Base-by-base conservation (phyloP, 352 stramenopile species). In the Halophytophthora batemanensis region DNA sequence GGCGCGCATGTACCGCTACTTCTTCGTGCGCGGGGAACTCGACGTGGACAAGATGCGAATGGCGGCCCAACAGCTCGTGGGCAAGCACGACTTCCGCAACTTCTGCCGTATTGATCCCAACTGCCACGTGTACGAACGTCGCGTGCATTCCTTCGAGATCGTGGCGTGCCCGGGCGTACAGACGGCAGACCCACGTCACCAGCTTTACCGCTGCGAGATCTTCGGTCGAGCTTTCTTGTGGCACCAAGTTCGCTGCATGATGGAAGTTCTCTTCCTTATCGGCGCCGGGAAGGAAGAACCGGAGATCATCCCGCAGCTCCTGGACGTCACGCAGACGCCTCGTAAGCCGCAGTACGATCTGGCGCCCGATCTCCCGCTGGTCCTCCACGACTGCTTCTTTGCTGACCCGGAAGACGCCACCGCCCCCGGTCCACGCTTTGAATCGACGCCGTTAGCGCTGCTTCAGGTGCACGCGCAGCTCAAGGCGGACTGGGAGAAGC, bases 231-330 rank as follows among this genome's bases (percentile, higher is more conserved):
- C 96, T 14, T 99, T 99, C 66, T 61, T 99, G 50, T 99, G 97
- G 97, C 97, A 99, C 78, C 97, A 99, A 73, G 97, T 99, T 58
- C 91, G 97, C 33, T 99, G 95, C 70, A 98, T 99, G 72, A 95
- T 98, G 29, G 75, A 95, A 3, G 79, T 99, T 22, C 64, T 99
- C 12, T 99, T 99, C 61, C 67, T 98, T 28, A 82, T 99, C 38
- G 97, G 96, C 10, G 76, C 86, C 13, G 79, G 87, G 28, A 77
- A 86, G 21, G 97, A 99, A 66, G 53, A 83, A n/a, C 89, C 96
- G 0, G 61, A 67, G 6, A 73, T 98, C 17, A 77, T 99, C 17
- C 56, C 81, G 21, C 61, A 83, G 31, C 73, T 99, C 22, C 71
- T 99, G 15, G 88, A 99, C 69, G 86, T 99, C n/a, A 63, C 76